These are phyloP conservation scores for Sorghum bicolor DNA, from an alignment of 176 grass and related monocot genomes.

Conservation along the genomic window DNA sequence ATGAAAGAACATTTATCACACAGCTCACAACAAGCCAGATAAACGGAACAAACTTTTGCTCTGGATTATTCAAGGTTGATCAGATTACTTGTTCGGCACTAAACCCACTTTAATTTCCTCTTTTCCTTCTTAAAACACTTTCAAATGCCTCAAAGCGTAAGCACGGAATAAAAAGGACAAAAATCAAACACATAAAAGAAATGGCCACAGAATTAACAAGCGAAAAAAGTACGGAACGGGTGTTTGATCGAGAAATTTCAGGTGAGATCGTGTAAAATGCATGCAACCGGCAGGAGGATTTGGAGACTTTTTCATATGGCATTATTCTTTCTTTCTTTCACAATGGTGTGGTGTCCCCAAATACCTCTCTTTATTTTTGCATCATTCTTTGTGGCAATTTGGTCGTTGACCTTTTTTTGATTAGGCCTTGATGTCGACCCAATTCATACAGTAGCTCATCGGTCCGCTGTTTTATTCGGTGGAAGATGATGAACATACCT, in stretches of 20 bases:
- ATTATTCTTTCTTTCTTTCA: slow-evolving; percentile 45
- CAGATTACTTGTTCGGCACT: slow-evolving; percentile 40
- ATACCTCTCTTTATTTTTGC: slow-evolving; percentile 37
- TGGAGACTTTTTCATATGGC: slow-evolving; percentile 28
- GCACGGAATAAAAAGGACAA: slow-evolving; percentile 32
- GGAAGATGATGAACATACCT: slow-evolving; percentile 34
- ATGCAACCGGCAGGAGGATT: slow-evolving; percentile 30
- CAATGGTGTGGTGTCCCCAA: slow-evolving; percentile 31
- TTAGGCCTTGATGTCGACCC: slow-evolving; percentile 49
- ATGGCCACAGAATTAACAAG: slow-evolving; percentile 18
- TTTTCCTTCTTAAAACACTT: background rate
- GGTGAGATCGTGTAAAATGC: slow-evolving; percentile 28
- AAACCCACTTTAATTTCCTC: slow-evolving; percentile 33
- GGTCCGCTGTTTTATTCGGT: slow-evolving; percentile 30
- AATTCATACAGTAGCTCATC: slow-evolving; percentile 34
- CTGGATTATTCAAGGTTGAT: slow-evolving; percentile 30
- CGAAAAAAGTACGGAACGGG: slow-evolving; percentile 6
- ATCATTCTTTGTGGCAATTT: slow-evolving; percentile 41
- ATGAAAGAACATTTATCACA: slow-evolving; percentile 32
- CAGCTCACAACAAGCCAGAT: slow-evolving; percentile 5
- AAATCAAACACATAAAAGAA: slow-evolving; percentile 21
- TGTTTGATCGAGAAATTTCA: slow-evolving; percentile 13
- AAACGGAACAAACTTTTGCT: slow-evolving; percentile 14
- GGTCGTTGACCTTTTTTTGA: slow-evolving; percentile 31
- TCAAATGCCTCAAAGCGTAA: slow-evolving; percentile 3